Evolutionary conservation across 768 basidiomycete genomes (phyloP).

Genomic region (Cystofilobasidium bisporidii): DNA sequence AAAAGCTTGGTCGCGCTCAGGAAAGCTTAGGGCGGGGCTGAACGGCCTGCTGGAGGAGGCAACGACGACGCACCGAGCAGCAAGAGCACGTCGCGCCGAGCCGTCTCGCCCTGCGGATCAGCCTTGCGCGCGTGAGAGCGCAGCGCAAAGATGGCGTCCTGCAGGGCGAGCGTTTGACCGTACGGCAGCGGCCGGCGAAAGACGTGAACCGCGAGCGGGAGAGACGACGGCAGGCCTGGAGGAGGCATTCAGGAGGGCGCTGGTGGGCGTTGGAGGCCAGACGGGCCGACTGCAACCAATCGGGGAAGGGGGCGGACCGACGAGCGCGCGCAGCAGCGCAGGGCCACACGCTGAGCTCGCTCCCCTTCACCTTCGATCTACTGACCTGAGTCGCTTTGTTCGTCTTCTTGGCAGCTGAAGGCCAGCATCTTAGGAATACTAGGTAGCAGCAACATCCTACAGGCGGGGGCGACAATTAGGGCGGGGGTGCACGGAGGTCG

Average conservation of each 20-base stretch:
- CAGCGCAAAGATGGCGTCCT: constrained; percentile 38
- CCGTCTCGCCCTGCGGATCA: constrained; percentile 29
- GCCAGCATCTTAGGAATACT: too few species aligned
- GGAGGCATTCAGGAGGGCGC: not conserved
- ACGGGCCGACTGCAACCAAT: too few species aligned
- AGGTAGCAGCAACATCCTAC: too few species aligned
- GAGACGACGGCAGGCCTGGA: not conserved
- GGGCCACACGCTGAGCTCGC: too few species aligned
- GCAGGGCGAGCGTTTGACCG: constrained; percentile 49
- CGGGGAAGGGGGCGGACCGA: too few species aligned
- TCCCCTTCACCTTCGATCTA: too few species aligned
- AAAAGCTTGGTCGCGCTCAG: too few species aligned
- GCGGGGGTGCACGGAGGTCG: too few species aligned
- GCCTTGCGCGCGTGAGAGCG: constrained; percentile 29
- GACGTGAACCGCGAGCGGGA: constrained; percentile 65
- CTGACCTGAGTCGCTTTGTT: too few species aligned
- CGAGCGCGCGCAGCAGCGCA: too few species aligned
- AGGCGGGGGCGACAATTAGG: too few species aligned
- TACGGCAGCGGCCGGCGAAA: constrained; percentile 76
- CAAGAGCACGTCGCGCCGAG: constrained; percentile 36
- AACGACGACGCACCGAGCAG: constrained; percentile 35
- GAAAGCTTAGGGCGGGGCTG: constrained; percentile 4
- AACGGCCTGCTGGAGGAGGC: constrained; percentile 24
- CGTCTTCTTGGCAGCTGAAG: too few species aligned
- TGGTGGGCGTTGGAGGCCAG: not conserved